Percentiles rank a stretch among this genome's conserved stretches.
phyloP scores from a whole-genome alignment of 2,329 filamentous ascomycete genomes.

The Aspergillus amoenus region DNA sequence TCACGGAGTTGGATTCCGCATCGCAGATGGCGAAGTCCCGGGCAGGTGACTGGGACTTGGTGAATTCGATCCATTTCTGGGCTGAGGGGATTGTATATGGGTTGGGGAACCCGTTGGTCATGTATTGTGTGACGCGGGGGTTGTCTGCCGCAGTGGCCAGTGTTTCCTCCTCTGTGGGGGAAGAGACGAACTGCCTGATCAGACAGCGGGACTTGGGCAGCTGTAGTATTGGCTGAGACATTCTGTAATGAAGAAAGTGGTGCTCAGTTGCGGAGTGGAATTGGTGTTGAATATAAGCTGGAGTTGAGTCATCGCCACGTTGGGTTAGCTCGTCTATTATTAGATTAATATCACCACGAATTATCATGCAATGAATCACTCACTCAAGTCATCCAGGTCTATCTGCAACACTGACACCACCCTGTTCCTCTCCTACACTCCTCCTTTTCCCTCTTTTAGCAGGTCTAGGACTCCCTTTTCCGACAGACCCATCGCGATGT shows the following conservation, averaged over 20 bases:
- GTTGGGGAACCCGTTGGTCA: constrained; percentile 10
- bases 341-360: too few species aligned
- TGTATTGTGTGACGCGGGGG: constrained; percentile 9
- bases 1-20: neutral
- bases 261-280: too few species aligned
- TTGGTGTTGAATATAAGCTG: too few species aligned
- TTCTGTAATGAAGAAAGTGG: neutral
- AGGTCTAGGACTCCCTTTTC: neutral
- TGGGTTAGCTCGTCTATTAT: too few species aligned
- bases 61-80: neutral
- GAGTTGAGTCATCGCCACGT: too few species aligned
- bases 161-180: neutral
- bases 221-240: neutral
- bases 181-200: constrained; percentile 4
- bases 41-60: neutral
- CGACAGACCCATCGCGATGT: neutral
- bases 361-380: too few species aligned
- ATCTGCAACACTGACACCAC: too few species aligned
- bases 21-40: neutral
- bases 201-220: neutral
- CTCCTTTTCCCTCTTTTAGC: neutral
- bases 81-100: constrained; percentile 7
- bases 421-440: neutral
- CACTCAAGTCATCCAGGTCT: too few species aligned
- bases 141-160: constrained; percentile 5